Conservation (phyloP, 1,139 yeast species). For the Arxiozyma slooffiae region DNA sequence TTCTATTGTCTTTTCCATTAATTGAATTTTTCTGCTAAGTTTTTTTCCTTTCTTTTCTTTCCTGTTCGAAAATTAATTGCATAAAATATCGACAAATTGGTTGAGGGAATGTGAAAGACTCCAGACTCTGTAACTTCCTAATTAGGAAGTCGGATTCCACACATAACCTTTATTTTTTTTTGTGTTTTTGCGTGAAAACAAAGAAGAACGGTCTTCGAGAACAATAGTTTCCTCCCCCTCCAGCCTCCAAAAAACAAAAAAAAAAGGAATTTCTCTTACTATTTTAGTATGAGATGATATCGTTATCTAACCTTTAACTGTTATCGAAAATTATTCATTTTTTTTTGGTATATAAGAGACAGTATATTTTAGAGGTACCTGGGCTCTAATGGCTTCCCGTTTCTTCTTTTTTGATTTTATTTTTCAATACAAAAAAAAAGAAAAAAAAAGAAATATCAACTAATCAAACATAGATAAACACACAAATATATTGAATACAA, state of each 20-base stretch:
- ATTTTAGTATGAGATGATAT: not conserved
- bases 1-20: not conserved
- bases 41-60: too few relatives aligned
- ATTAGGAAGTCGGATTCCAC: not conserved
- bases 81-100: not conserved
- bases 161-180: not conserved
- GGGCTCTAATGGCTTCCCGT: too few relatives aligned
- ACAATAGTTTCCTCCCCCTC: not conserved
- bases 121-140: not conserved
- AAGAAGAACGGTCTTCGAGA: not conserved
- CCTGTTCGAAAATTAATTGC: not conserved
- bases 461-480: not conserved
- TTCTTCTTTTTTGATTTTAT: not conserved
- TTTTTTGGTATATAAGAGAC: not conserved
- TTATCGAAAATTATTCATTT: not conserved
- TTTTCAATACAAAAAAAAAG: too few relatives aligned
- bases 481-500: not conserved
- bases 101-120: not conserved
- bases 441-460: too few relatives aligned
- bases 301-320: not conserved
- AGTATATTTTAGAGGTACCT: conserved; percentile 6
- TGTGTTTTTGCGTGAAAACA: not conserved
- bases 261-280: not conserved
- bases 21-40: not conserved
- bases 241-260: not conserved